A percentile compares a stretch with the other conserved stretches of the same genome.
Evolutionary conservation across 2,329 filamentous ascomycete genomes (phyloP).

Genomic region (Escovopsis sp.): DNA sequence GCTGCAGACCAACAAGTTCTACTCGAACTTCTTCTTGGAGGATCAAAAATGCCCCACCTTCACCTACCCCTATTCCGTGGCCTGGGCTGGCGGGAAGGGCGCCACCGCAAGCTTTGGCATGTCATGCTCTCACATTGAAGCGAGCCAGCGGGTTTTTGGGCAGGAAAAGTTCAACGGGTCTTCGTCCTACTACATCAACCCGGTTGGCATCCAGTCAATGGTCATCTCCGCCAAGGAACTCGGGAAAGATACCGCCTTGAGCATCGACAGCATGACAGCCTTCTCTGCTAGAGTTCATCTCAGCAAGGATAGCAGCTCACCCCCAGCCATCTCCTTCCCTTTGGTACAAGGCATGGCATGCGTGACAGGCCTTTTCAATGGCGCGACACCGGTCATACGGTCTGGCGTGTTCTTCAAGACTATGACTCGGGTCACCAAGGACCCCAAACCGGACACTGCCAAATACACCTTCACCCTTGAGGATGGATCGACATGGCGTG

Average conservation of each 20-base stretch:
- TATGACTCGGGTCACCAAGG: conserved; percentile 42
- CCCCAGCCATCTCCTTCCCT: conserved; percentile 58
- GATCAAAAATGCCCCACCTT: conserved; percentile 55
- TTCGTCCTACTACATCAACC: conserved; percentile 62
- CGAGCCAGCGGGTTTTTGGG: conserved; percentile 53
- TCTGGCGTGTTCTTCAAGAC: conserved; percentile 60
- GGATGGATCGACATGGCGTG: conserved; percentile 61
- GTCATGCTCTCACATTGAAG: conserved; percentile 58
- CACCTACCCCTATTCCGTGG: conserved; percentile 59
- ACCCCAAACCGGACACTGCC: conserved; percentile 47
- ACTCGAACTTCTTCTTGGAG: conserved; percentile 66
- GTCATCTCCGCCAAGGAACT: conserved; percentile 69
- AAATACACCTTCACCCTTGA: conserved; percentile 66
- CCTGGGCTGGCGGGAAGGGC: conserved; percentile 52
- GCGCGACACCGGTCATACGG: conserved; percentile 57
- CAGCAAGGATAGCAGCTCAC: conserved; percentile 32
- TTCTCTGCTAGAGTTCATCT: conserved; percentile 56
- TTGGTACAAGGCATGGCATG: conserved; percentile 84
- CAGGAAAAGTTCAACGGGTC: conserved; percentile 40
- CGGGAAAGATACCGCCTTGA: conserved; percentile 40
- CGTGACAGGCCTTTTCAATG: conserved; percentile 62
- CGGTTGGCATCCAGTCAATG: conserved; percentile 67
- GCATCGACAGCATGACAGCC: conserved; percentile 37
- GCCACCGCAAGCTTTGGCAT: conserved; percentile 60
- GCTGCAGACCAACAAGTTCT: conserved; percentile 67